These are phyloP conservation scores for Thermochaetoides thermophila DNA, from an alignment of 495 filamentous ascomycete genomes.

Conservation along the genomic window DNA sequence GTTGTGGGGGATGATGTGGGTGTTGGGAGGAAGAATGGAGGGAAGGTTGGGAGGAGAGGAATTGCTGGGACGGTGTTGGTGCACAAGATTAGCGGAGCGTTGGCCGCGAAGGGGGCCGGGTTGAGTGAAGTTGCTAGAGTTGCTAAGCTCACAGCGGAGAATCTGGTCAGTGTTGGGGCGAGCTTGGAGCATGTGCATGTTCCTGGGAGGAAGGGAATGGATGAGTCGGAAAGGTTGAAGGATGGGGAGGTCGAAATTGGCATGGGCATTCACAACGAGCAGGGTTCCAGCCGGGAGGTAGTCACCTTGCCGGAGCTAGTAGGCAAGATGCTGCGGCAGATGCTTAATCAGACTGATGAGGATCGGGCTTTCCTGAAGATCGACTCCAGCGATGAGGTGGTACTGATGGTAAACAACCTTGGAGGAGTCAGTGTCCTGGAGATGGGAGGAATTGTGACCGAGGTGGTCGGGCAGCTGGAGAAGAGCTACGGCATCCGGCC, in stretches of 20 bases:
- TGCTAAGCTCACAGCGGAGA: conserved; percentile 55
- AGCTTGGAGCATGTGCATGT: conserved; percentile 86
- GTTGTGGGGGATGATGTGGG: conserved; percentile 94
- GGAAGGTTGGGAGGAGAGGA: conserved; percentile 84
- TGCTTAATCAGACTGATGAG: conserved; percentile 63
- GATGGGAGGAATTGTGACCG: conserved; percentile 75
- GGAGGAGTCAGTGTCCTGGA: conserved; percentile 85
- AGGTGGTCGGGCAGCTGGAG: conserved; percentile 66
- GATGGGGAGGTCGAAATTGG: conserved; percentile 77
- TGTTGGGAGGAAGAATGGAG: conserved; percentile 65
- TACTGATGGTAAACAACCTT: conserved; percentile 83
- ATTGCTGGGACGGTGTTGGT: conserved; percentile 85
- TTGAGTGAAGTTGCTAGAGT: conserved; percentile 54
- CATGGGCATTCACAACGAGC: conserved; percentile 98
- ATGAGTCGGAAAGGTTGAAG: conserved; percentile 37
- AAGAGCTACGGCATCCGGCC: conserved; percentile 56
- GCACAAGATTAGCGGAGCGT: conserved; percentile 74
- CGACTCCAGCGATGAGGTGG: conserved; percentile 45
- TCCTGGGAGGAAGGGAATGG: conserved; percentile 48
- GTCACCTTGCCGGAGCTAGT: conserved; percentile 57
- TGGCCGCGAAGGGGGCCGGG: conserved; percentile 56
- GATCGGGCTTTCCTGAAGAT: conserved; percentile 70
- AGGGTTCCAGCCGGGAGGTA: conserved; percentile 58
- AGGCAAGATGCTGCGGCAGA: conserved; percentile 60
- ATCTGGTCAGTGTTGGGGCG: conserved; percentile 75